A percentile compares a stretch with the other conserved stretches of the same genome.
Conservation (phyloP, 2,329 filamentous ascomycete genomes). For the Nectriaceae sp. region DNA sequence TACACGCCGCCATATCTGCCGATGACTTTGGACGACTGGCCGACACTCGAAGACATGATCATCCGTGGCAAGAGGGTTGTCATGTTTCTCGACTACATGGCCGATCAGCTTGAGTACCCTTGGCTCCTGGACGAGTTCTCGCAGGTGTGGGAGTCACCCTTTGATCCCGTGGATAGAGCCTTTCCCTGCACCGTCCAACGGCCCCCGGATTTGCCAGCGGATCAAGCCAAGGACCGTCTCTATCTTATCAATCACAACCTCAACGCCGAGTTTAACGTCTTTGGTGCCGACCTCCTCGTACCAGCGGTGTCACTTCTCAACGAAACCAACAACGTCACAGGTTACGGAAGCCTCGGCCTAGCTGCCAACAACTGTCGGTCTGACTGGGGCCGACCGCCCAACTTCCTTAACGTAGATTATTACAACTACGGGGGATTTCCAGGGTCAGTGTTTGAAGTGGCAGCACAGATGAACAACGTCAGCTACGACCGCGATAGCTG, state of each 20-base stretch:
- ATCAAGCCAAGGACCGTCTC: slow-evolving; percentile 62
- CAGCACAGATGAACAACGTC: slow-evolving; percentile 70
- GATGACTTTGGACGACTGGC: slow-evolving; percentile 78
- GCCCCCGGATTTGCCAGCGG: slow-evolving; percentile 63
- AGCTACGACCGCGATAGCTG: slow-evolving; percentile 60
- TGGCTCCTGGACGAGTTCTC: slow-evolving; percentile 88
- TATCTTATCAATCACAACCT: slow-evolving; percentile 92
- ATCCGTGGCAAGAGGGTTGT: slow-evolving; percentile 69
- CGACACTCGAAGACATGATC: slow-evolving; percentile 78
- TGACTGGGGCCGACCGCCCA: slow-evolving; percentile 70
- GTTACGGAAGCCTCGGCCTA: slow-evolving; percentile 66
- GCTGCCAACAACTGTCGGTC: slow-evolving; percentile 62
- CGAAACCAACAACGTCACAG: slow-evolving; percentile 68
- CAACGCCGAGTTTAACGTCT: slow-evolving; percentile 73
- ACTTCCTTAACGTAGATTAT: slow-evolving; percentile 81
- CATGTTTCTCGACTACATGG: slow-evolving; percentile 83
- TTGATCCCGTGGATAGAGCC: slow-evolving; percentile 62
- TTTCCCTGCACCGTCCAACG: slow-evolving; percentile 83
- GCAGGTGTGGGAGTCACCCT: slow-evolving; percentile 90
- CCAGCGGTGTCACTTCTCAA: slow-evolving; percentile 72
- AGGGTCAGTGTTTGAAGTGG: slow-evolving; percentile 77
- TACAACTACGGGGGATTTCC: slow-evolving; percentile 69
- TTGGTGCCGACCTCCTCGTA: slow-evolving; percentile 65
- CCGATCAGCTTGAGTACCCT: slow-evolving; percentile 75
- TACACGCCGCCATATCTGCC: slow-evolving; percentile 73